phyloP scores from a whole-genome alignment of 108 stramenopile species.

The Poteriospumella lacustris region DNA sequence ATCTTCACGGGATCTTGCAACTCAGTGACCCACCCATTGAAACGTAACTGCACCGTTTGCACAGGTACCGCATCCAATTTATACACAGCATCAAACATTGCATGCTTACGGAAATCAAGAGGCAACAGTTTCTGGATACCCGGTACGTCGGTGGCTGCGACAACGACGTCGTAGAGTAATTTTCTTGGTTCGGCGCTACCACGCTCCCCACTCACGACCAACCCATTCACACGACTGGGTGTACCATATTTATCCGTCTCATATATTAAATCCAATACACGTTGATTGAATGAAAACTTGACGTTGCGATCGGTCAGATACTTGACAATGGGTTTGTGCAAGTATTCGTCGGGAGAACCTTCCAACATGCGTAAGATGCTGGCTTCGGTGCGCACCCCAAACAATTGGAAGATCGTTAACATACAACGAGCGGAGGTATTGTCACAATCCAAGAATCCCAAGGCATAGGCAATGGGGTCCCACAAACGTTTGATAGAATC shows the following conservation, averaged over 20 bases:
- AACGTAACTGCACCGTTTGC: slow-evolving; percentile 90
- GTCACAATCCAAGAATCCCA: slow-evolving; percentile 93
- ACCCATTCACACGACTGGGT: slow-evolving; percentile 72
- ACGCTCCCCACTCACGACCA: slow-evolving; percentile 55
- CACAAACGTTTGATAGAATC: slow-evolving; percentile 86
- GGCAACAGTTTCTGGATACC: slow-evolving; percentile 90
- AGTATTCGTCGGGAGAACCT: slow-evolving; percentile 81
- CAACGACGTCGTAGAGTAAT: slow-evolving; percentile 72
- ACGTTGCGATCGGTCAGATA: slow-evolving; percentile 81
- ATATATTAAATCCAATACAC: slow-evolving; percentile 4
- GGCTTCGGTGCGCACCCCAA: slow-evolving; percentile 91
- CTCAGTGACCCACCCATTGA: slow-evolving; percentile 95
- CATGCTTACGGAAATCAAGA: slow-evolving; percentile 73
- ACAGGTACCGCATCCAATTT: slow-evolving; percentile 88
- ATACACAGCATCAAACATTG: slow-evolving; percentile 91
- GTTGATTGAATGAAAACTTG: slow-evolving; percentile 64
- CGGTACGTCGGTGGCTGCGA: slow-evolving; percentile 83
- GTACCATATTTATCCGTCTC: slow-evolving; percentile 50
- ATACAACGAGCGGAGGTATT: slow-evolving; percentile 87
- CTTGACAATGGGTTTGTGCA: slow-evolving; percentile 88
- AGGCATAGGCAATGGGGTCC: slow-evolving; percentile 93
- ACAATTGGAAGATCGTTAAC: slow-evolving; percentile 87
- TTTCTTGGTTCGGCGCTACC: slow-evolving; percentile 60
- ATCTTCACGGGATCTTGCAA: slow-evolving; percentile 73
- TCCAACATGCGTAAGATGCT: slow-evolving; percentile 86